phyloP scores from a whole-genome alignment of 1,284 basidiomycete species.

The Melampsora larici-populina region DNA sequence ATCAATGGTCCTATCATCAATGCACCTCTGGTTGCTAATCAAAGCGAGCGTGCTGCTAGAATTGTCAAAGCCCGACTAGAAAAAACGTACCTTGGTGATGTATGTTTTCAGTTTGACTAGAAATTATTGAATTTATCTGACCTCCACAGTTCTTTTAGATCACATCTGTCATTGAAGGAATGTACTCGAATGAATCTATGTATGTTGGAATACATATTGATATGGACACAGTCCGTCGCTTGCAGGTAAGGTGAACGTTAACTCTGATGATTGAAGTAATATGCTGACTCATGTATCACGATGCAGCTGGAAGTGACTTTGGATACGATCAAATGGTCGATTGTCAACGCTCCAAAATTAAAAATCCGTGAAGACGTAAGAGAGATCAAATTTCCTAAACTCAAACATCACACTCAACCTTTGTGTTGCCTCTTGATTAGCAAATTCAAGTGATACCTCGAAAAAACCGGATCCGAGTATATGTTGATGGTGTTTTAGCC shows the following conservation, averaged over 20 bases:
- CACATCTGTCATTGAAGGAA: constrained; percentile 88
- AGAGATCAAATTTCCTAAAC: constrained; percentile 53
- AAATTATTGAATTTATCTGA: background rate
- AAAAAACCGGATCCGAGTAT: constrained; percentile 78
- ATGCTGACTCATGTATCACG: background rate
- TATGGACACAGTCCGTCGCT: constrained; percentile 77
- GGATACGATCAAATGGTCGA: constrained; percentile 88
- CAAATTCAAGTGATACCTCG: constrained; percentile 48
- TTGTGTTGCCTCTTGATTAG: constrained; percentile 46
- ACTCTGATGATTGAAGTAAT: background rate
- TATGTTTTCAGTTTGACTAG: constrained; percentile 9
- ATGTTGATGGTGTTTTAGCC: constrained; percentile 61
- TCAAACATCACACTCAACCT: constrained; percentile 52
- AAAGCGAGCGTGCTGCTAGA: constrained; percentile 71
- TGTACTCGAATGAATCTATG: constrained; percentile 86
- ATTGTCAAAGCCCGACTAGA: constrained; percentile 97
- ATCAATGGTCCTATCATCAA: constrained; percentile 99
- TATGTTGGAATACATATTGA: constrained; percentile 94
- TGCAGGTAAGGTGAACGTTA: constrained; percentile 61
- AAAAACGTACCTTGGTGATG: constrained; percentile 87
- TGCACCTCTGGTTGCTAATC: constrained; percentile 77
- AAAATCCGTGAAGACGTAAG: constrained; percentile 75
- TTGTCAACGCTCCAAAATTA: constrained; percentile 80
- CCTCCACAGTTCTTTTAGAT: constrained; percentile 54
- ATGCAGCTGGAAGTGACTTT: constrained; percentile 74